Evolutionary conservation across 805 yeast genomes (phyloP).

Genomic region (Suhomyces xylopsoci): DNA sequence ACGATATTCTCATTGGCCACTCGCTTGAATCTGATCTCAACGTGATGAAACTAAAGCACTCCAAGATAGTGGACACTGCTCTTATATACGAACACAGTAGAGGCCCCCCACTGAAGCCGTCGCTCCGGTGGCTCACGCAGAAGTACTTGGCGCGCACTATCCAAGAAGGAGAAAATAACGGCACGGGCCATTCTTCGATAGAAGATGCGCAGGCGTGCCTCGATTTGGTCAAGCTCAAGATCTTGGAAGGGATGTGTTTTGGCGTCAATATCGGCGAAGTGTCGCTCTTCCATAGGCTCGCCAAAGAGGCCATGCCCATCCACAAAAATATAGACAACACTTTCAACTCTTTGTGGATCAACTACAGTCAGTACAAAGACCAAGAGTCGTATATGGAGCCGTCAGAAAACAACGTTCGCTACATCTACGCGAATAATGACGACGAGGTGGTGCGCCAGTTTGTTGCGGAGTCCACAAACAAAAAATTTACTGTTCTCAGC

Average conservation of each 20-base stretch:
- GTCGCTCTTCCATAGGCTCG: conserved; percentile 14
- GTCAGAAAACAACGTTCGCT: conserved; percentile 13
- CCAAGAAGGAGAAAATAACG: conserved; percentile 58
- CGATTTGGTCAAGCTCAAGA: conserved; percentile 68
- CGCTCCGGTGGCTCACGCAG: conserved; percentile 67
- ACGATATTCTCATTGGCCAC: conserved; percentile 81
- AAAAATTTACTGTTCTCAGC: conserved; percentile 49
- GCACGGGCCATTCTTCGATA: conserved; percentile 72
- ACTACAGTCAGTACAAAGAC: conserved; percentile 20
- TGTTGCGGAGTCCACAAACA: conserved; percentile 34
- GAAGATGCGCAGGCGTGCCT: conserved; percentile 84
- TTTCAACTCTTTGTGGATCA: conserved; percentile 20
- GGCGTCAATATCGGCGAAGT: conserved; percentile 45
- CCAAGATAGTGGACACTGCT: conserved; percentile 77
- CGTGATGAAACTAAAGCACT: conserved; percentile 70
- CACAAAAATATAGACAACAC: background rate
- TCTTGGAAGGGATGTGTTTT: conserved; percentile 60
- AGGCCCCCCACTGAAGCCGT: conserved; percentile 79
- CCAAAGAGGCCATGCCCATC: background rate
- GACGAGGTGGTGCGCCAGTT: conserved; percentile 52
- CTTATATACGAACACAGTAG: conserved; percentile 71
- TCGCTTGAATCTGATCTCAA: conserved; percentile 81
- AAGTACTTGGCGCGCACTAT: conserved; percentile 55
- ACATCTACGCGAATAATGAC: conserved; percentile 53
- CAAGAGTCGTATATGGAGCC: conserved; percentile 16